Percentiles rank a stretch among this genome's conserved stretches.
These are phyloP conservation scores for Stephanodiscus minutulus DNA, from an alignment of 108 stramenopile genomes.

Conservation along the genomic window DNA sequence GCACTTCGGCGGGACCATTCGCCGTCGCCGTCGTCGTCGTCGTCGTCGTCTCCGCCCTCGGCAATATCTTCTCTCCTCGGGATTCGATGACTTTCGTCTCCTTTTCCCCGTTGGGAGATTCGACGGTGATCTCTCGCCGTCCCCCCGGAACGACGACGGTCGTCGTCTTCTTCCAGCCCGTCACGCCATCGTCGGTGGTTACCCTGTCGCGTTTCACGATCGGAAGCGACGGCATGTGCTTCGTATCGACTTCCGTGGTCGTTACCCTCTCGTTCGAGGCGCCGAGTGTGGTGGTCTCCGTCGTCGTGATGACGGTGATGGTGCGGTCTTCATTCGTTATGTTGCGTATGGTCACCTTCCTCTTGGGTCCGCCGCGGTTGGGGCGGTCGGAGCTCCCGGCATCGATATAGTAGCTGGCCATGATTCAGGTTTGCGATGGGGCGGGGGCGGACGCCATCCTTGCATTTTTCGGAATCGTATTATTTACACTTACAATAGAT, in stretches of 20 bases:
- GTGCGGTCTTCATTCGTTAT: constrained; percentile 27
- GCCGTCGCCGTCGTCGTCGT: not conserved
- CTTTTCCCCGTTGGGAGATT: constrained; percentile 23
- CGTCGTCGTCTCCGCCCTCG: too few relatives aligned
- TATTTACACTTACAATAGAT: too few relatives aligned
- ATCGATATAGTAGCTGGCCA: too few relatives aligned
- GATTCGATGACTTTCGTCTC: constrained; percentile 8
- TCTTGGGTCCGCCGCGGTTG: constrained; percentile 15
- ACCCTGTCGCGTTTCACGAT: constrained; percentile 13
- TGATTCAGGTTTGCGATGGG: constrained; percentile 7
- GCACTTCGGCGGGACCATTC: not conserved
- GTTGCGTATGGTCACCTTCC: constrained; percentile 4
- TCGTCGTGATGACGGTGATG: constrained; percentile 20
- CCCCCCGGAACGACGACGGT: constrained; percentile 21
- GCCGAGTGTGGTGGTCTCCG: constrained; percentile 4
- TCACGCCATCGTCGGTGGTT: constrained; percentile 27
- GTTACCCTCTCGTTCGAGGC: constrained; percentile 1
- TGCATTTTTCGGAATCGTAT: too few relatives aligned
- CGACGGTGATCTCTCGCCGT: constrained; percentile 17
- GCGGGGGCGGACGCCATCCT: too few relatives aligned
- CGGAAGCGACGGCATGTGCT: constrained; percentile 24
- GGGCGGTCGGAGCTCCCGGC: constrained; percentile 11
- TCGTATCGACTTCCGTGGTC: constrained; percentile 14
- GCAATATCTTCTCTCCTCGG: too few relatives aligned
- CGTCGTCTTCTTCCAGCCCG: constrained; percentile 24